Evolutionary conservation across 2,329 filamentous ascomycete genomes (phyloP).

Genomic region (Trichophyton rubrum): DNA sequence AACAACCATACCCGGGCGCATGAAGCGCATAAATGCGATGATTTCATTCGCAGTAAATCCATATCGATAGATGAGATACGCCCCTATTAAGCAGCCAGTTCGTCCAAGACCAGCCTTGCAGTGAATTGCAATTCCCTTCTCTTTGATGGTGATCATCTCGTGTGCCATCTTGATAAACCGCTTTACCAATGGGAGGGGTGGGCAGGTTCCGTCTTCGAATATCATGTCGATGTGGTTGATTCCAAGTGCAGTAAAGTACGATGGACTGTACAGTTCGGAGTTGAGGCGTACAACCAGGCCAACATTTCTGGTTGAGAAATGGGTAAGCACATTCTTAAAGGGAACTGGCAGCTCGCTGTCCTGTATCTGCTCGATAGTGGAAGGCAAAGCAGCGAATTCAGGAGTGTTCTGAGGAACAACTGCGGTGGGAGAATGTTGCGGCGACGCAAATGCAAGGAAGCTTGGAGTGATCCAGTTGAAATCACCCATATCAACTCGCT

Average conservation of each 20-base stretch:
- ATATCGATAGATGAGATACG: slow-evolving; percentile 93
- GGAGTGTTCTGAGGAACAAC: slow-evolving; percentile 62
- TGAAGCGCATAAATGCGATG: slow-evolving; percentile 97
- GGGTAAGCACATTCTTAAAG: slow-evolving; percentile 89
- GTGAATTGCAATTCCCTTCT: slow-evolving; percentile 90
- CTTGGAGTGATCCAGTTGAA: slow-evolving; percentile 98
- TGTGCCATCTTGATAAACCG: slow-evolving; percentile 93
- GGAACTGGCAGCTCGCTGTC: slow-evolving; percentile 61
- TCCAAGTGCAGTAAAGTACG: slow-evolving; percentile 90
- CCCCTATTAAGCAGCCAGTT: slow-evolving; percentile 91
- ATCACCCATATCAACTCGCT: slow-evolving; percentile 94
- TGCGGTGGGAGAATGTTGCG: slow-evolving; percentile 65
- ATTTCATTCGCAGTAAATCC: slow-evolving; percentile 96
- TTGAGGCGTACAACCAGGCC: slow-evolving; percentile 91
- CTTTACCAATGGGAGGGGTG: slow-evolving; percentile 72
- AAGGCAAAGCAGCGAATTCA: slow-evolving; percentile 61
- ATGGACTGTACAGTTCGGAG: slow-evolving; percentile 87
- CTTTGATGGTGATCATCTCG: slow-evolving; percentile 80
- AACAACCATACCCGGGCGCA: slow-evolving; percentile 97
- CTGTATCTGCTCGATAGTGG: slow-evolving; percentile 60
- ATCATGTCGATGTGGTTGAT: slow-evolving; percentile 99
- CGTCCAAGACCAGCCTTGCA: slow-evolving; percentile 95
- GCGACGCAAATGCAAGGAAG: slow-evolving; percentile 93
- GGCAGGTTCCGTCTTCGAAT: slow-evolving; percentile 96
- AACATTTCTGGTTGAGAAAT: slow-evolving; percentile 79